These are phyloP conservation scores for Camelina hispida DNA, from an alignment of 345 rosid species.

Conservation along the genomic window DNA sequence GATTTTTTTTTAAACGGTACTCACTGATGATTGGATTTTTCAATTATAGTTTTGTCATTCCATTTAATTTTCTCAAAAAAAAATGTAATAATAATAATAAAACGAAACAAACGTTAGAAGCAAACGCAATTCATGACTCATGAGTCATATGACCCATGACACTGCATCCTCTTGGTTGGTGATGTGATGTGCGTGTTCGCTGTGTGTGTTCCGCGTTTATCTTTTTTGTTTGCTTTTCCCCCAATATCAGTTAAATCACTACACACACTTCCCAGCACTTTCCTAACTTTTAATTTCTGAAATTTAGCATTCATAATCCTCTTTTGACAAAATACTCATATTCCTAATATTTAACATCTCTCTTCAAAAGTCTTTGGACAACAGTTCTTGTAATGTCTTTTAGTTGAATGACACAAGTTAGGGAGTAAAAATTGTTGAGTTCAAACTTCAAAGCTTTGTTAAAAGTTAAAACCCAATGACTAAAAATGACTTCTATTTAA, in stretches of 20 bases:
- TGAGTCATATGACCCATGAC: neutral
- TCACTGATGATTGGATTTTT: too few relatives aligned
- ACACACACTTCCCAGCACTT: neutral
- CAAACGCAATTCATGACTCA: neutral
- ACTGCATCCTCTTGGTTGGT: neutral
- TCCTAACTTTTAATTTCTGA: neutral
- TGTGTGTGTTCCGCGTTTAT: conserved; percentile 20
- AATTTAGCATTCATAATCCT: neutral
- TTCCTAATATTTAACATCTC: neutral
- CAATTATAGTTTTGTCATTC: too few relatives aligned
- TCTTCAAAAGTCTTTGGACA: conserved; percentile 4
- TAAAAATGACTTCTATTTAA: neutral
- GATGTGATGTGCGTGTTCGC: conserved; percentile 12
- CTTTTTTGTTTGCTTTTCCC: conserved; percentile 12
- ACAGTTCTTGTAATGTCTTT: conserved; percentile 10
- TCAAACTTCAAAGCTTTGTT: neutral
- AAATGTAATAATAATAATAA: too few relatives aligned
- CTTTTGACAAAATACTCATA: neutral
- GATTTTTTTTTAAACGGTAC: too few relatives aligned
- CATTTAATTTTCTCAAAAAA: too few relatives aligned
- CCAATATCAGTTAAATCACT: conserved; percentile 23
- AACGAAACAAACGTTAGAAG: neutral
- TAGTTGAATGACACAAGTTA: neutral
- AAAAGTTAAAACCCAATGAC: neutral
- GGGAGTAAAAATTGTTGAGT: neutral